Conservation (phyloP, 106 monocot species). For the Allium cepa region DNA sequence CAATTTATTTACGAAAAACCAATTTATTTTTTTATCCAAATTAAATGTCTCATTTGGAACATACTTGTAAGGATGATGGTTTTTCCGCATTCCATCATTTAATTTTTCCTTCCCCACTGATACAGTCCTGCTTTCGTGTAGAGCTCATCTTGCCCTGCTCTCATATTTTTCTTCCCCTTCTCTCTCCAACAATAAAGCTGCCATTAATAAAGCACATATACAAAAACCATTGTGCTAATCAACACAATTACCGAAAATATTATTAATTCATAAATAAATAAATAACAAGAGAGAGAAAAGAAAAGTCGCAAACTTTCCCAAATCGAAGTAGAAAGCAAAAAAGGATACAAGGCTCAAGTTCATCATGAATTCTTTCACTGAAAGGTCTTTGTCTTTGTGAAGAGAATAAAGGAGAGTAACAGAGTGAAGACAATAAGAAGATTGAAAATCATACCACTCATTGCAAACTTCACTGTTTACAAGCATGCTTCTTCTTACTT, state of each 20-base stretch:
- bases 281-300: slow-evolving; percentile 15
- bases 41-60: no score
- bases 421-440: slow-evolving; percentile 6
- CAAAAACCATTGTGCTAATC: neutral
- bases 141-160: slow-evolving; percentile 17
- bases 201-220: slow-evolving; percentile 11
- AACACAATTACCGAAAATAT: neutral
- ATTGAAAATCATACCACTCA: slow-evolving; percentile 29
- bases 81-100: no score
- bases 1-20: no score
- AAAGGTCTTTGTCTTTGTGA: slow-evolving; percentile 60
- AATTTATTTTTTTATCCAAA: no score
- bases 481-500: slow-evolving; percentile 48
- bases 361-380: slow-evolving; percentile 36
- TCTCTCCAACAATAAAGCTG: slow-evolving; percentile 37
- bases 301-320: neutral
- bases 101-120: neutral
- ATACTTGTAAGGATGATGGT: no score
- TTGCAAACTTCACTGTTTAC: slow-evolving; percentile 18
- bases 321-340: slow-evolving; percentile 6
- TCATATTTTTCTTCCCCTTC: slow-evolving; percentile 4
- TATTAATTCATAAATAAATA: neutral
- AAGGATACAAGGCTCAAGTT: slow-evolving; percentile 10
- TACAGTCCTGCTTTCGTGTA: slow-evolving; percentile 36
- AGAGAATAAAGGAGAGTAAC: slow-evolving; percentile 8